These are phyloP conservation scores for Myxozyma udenii DNA, from an alignment of 805 yeast species.

Conservation along the genomic window DNA sequence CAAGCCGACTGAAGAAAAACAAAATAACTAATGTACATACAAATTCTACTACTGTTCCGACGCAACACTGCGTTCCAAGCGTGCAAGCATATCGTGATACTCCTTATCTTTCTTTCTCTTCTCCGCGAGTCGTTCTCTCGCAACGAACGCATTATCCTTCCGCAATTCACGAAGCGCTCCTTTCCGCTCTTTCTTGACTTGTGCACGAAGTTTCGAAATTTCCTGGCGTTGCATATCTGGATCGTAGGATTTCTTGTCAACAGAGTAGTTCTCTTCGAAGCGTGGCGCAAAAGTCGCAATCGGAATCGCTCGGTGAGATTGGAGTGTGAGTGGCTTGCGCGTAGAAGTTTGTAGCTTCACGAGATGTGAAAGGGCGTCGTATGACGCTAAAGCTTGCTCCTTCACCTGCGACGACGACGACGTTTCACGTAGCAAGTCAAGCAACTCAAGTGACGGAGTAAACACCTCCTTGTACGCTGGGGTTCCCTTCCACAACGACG, in stretches of 20 bases:
- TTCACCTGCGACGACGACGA: slow-evolving; percentile 13
- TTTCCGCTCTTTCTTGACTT: slow-evolving; percentile 88
- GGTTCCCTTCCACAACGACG: slow-evolving; percentile 35
- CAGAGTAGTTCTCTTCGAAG: slow-evolving; percentile 93
- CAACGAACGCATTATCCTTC: slow-evolving; percentile 80
- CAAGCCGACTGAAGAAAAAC: neutral
- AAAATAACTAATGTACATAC: neutral
- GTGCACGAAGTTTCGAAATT: slow-evolving; percentile 73
- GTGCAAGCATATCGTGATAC: slow-evolving; percentile 87
- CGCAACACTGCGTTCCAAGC: slow-evolving; percentile 77
- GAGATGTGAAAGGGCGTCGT: slow-evolving; percentile 46
- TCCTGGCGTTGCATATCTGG: slow-evolving; percentile 78
- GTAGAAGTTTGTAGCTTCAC: slow-evolving; percentile 37
- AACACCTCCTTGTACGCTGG: slow-evolving; percentile 36
- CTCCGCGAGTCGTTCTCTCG: slow-evolving; percentile 76
- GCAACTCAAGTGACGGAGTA: slow-evolving; percentile 26
- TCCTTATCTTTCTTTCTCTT: slow-evolving; percentile 71
- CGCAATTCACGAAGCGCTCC: slow-evolving; percentile 84
- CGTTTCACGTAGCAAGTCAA: slow-evolving; percentile 5
- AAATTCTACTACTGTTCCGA: slow-evolving; percentile 54
- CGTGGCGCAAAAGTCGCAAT: slow-evolving; percentile 84
- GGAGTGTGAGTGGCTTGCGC: slow-evolving; percentile 72
- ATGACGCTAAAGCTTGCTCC: neutral
- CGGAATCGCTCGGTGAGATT: slow-evolving; percentile 77
- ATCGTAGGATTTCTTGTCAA: slow-evolving; percentile 90